Evolutionary conservation across 2,329 filamentous ascomycete species (phyloP), one percentile per base, ranked within the genome.

Genomic region (Blastomyces parvus): DNA sequence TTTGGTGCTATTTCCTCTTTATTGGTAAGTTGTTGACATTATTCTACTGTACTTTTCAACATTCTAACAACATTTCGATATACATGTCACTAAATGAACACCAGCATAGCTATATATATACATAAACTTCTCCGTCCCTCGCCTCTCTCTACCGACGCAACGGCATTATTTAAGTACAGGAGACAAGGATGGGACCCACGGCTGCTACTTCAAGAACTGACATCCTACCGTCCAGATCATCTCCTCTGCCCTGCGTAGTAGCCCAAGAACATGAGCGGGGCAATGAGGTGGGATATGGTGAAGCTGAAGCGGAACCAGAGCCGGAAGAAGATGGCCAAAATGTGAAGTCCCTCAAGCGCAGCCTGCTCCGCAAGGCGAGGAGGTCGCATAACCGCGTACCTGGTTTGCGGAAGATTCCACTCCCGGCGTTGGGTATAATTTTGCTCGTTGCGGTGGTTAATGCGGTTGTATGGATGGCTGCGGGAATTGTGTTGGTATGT

Each of bases 361-460:
- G 69, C 2, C 67, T 78, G n/a, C 63, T 78, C 42, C 69, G 69
- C n/a, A 72, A 70, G 65, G 79, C 78, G 1, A 76, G 78, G 38
- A 68, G 66, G 58, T 82, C 80, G 59, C 83, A 85, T 70, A 70
- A 76, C 58, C 77, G 79, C 4, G 75, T 84, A 30, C 84, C 84
- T 0, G 82, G 81, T 9, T 71, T 87, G 14, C 77, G 80, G 40
- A 82, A 79, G 63, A 77, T 87, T 3, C 85, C 84, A 0, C 79
- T 85, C 4, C 73, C 79, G 0, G 84, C 82, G 0, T 76, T 87
- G 48, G 81, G 80, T 1, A 84, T 86, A 38, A 85, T 87, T 36
- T 57, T 80, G 1, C 73, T 82, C 0, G 73, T 87, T 50, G 76
- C 81, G 1, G 59, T 79, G 3, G 72, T 85, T 60, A 87, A 87